Conservation (phyloP, 371 early-diverging fungal species). For the Mucor lusitanicus region DNA sequence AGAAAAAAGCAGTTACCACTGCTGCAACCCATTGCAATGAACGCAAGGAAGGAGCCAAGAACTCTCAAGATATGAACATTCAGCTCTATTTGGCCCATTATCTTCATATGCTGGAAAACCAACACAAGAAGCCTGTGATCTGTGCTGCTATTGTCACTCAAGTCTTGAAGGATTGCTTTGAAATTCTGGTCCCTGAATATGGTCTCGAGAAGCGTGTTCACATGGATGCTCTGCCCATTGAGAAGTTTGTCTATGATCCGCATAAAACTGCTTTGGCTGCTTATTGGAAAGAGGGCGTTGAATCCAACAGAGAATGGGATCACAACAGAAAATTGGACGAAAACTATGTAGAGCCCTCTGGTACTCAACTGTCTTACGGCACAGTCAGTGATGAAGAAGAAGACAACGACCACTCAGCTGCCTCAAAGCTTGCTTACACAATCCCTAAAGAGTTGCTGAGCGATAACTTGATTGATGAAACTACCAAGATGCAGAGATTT, state of each 20-base stretch:
- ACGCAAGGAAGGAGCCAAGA: conserved; percentile 77
- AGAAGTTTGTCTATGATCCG: conserved; percentile 46
- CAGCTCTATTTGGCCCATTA: conserved; percentile 76
- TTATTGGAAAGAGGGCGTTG: conserved; percentile 51
- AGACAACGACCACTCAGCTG: conserved; percentile 19
- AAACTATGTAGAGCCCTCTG: conserved; percentile 3
- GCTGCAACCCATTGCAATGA: conserved; percentile 80
- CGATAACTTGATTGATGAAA: conserved; percentile 20
- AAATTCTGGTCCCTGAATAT: conserved; percentile 75
- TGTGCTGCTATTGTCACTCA: conserved; percentile 54
- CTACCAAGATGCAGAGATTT: conserved; percentile 30
- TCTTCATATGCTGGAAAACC: conserved; percentile 45
- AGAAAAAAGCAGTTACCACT: conserved; percentile 43
- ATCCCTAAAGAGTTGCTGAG: conserved; percentile 13
- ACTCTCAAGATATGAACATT: conserved; percentile 83
- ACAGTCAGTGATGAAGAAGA: background rate
- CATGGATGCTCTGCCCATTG: conserved; percentile 61
- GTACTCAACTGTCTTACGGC: conserved; percentile 8
- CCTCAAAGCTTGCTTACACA: conserved; percentile 7
- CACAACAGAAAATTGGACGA: conserved; percentile 9
- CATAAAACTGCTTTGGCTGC: conserved; percentile 31
- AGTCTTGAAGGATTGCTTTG: conserved; percentile 57
- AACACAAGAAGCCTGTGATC: conserved; percentile 33
- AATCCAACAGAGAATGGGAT: conserved; percentile 15
- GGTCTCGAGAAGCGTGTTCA: conserved; percentile 74